A percentile compares a stretch with the other conserved stretches of the same genome.
These are phyloP conservation scores for Wickerhamiella cacticola DNA, from an alignment of 805 yeast species.

Conservation along the genomic window DNA sequence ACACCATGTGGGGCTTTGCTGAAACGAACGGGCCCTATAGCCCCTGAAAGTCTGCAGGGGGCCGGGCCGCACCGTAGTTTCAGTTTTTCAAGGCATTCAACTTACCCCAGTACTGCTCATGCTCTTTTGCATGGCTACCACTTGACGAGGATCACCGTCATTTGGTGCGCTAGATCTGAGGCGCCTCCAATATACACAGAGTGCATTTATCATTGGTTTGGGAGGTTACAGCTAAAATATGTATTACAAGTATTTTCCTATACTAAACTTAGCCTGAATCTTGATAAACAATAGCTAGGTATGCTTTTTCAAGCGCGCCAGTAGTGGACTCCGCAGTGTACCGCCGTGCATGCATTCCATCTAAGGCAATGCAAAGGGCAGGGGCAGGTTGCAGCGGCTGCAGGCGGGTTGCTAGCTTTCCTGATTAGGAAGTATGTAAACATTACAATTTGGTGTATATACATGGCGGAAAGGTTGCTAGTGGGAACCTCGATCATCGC, in stretches of 20 bases:
- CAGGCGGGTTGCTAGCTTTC: slow-evolving; percentile 11
- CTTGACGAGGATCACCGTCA: not conserved
- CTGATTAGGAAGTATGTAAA: slow-evolving; percentile 11
- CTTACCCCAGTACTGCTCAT: too few species aligned
- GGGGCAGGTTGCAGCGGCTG: slow-evolving; percentile 1
- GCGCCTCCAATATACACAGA: not conserved
- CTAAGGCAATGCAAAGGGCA: slow-evolving; percentile 5
- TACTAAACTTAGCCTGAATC: too few species aligned
- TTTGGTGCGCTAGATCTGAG: not conserved
- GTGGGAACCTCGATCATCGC: not conserved
- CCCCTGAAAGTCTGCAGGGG: not conserved
- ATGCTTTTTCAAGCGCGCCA: not conserved
- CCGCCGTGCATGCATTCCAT: slow-evolving; percentile 5
- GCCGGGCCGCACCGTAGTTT: not conserved
- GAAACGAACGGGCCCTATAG: not conserved
- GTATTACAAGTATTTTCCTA: too few species aligned
- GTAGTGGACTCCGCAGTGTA: not conserved
- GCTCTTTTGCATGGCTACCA: not conserved
- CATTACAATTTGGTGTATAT: slow-evolving; percentile 4
- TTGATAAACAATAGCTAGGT: too few species aligned
- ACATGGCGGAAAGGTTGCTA: slow-evolving; percentile 3
- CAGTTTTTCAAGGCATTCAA: not conserved
- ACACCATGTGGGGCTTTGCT: not conserved
- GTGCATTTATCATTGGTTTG: not conserved
- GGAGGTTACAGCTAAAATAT: too few species aligned